Conservation (phyloP, 176 grass and related monocot genomes). For the Phyllostachys edulis region DNA sequence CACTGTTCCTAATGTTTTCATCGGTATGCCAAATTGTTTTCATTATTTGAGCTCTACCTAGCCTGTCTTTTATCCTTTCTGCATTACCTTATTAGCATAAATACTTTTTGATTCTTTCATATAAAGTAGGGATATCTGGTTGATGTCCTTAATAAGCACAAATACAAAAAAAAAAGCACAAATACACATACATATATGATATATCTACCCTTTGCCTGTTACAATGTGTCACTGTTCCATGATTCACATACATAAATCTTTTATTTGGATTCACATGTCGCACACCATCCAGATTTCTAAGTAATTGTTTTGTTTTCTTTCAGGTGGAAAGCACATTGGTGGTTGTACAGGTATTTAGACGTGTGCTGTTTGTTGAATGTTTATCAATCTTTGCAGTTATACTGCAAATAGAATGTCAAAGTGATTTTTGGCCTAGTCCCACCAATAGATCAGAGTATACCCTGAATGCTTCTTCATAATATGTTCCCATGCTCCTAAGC, state of each 20-base stretch:
- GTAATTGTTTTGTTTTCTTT: slow-evolving; percentile 25
- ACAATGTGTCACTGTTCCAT: background rate
- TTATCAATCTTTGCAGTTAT: background rate
- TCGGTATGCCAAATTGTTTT: slow-evolving; percentile 44
- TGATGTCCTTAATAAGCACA: background rate
- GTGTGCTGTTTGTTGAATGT: slow-evolving; percentile 11
- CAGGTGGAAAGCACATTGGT: slow-evolving; percentile 88
- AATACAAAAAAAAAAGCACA: background rate
- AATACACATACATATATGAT: background rate
- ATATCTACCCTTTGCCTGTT: background rate
- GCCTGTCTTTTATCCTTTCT: background rate
- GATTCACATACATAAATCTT: background rate
- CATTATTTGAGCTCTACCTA: background rate
- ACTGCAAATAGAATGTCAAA: slow-evolving; percentile 2
- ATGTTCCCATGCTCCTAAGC: background rate
- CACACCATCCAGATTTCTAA: slow-evolving; percentile 12
- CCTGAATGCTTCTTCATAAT: background rate
- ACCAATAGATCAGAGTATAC: slow-evolving; percentile 1
- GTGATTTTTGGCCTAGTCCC: background rate
- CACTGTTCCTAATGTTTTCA: slow-evolving; percentile 93
- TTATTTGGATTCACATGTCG: background rate
- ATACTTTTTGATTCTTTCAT: background rate
- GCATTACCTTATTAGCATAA: background rate
- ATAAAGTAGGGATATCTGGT: slow-evolving; percentile 24
- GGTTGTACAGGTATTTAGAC: slow-evolving; percentile 77